A percentile compares a stretch with the other conserved stretches of the same genome.
Evolutionary conservation across 805 yeast genomes (phyloP).

Genomic region (Candida ovalis): DNA sequence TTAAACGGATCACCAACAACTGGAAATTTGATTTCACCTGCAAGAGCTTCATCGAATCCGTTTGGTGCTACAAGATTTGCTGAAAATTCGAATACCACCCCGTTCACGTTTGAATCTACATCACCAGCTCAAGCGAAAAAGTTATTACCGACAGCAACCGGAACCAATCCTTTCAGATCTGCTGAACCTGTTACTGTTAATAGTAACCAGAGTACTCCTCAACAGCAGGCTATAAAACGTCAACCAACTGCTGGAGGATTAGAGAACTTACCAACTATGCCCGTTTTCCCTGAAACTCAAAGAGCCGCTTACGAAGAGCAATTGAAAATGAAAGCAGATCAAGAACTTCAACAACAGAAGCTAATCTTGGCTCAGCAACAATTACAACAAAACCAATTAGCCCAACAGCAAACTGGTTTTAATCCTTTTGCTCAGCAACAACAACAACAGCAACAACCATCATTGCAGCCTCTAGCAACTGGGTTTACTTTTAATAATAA

Average conservation of each 20-base stretch:
- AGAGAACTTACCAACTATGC: constrained; percentile 59
- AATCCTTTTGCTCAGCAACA: too few species aligned
- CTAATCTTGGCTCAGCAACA: constrained; percentile 6
- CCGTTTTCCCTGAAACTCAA: constrained; percentile 66
- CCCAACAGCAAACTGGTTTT: not conserved
- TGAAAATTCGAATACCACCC: constrained; percentile 18
- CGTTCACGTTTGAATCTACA: constrained; percentile 13
- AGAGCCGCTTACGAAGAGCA: constrained; percentile 20
- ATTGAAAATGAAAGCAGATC: constrained; percentile 15
- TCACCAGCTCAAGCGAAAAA: constrained; percentile 5
- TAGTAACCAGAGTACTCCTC: constrained; percentile 24
- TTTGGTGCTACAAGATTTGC: constrained; percentile 24
- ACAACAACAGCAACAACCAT: constrained; percentile 3
- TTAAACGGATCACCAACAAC: constrained; percentile 4
- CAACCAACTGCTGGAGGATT: constrained; percentile 74
- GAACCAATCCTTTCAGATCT: constrained; percentile 57
- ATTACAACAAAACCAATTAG: not conserved
- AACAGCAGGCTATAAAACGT: constrained; percentile 30
- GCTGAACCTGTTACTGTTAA: constrained; percentile 19
- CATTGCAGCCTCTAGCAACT: not conserved
- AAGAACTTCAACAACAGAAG: constrained; percentile 22
- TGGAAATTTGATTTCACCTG: not conserved
- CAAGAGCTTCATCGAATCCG: constrained; percentile 20
- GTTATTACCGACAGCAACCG: constrained; percentile 34
- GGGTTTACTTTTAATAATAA: not conserved